Conservation (phyloP, 257 asterid species). For the Nyctanthes arbortristis region DNA sequence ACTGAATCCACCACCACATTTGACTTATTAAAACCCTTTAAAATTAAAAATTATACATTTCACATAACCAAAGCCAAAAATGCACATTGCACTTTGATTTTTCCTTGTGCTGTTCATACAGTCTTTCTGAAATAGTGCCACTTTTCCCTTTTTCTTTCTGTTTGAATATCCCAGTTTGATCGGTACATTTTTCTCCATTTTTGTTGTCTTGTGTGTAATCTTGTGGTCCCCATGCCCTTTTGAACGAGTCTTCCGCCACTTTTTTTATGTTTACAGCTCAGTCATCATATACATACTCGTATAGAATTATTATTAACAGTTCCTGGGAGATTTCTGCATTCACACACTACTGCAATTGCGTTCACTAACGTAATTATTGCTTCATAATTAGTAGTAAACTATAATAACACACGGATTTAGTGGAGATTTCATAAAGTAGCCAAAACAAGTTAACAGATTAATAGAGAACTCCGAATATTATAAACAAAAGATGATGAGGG, state of each 20-base stretch:
- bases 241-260: conserved; percentile 25
- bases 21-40: conserved; percentile 30
- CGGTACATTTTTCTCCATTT: conserved; percentile 6
- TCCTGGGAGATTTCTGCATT: background rate
- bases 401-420: no score
- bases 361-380: background rate
- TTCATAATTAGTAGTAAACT: no score
- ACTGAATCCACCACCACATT: conserved; percentile 22
- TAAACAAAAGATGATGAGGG: background rate
- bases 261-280: conserved; percentile 14
- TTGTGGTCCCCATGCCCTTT: conserved; percentile 14
- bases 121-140: conserved; percentile 25
- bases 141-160: conserved; percentile 2
- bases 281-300: background rate
- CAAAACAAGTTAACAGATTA: no score
- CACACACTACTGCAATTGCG: background rate
- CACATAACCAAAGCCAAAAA: conserved; percentile 12
- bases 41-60: background rate
- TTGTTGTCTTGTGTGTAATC: conserved; percentile 16
- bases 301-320: background rate
- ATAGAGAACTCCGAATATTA: background rate
- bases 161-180: background rate
- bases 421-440: background rate
- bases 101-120: conserved; percentile 36
- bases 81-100: conserved; percentile 2